A percentile compares a stretch with the other conserved stretches of the same genome.
These are phyloP conservation scores for Tillandsia leiboldiana DNA, from an alignment of 176 grass and related monocot genomes.

Conservation along the genomic window DNA sequence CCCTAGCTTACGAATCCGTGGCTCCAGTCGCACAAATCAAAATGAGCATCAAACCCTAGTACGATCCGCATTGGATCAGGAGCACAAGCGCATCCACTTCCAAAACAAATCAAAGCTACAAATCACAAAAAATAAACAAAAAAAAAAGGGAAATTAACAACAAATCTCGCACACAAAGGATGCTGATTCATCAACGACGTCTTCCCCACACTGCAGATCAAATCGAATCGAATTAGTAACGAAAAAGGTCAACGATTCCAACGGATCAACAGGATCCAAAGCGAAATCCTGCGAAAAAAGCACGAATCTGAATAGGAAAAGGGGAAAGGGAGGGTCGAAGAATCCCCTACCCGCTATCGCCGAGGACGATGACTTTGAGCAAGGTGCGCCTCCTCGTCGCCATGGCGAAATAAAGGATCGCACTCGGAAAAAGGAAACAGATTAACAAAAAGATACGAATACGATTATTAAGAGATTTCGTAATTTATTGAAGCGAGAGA, in stretches of 20 bases:
- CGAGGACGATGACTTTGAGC: constrained; percentile 57
- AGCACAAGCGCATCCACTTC: neutral
- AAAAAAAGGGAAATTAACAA: constrained; percentile 6
- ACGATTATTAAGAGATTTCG: constrained; percentile 3
- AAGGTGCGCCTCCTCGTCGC: constrained; percentile 37
- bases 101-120: neutral
- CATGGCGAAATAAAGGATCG: constrained; percentile 16
- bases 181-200: constrained; percentile 99
- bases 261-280: neutral
- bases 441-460: neutral
- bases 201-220: constrained; percentile 68
- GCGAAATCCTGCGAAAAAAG: neutral
- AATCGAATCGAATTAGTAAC: constrained; percentile 10
- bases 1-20: neutral
- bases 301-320: neutral
- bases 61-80: neutral
- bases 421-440: neutral
- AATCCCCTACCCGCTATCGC: constrained; percentile 32
- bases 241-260: neutral
- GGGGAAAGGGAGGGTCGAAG: neutral
- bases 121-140: neutral
- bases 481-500: constrained; percentile 2
- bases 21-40: too few species aligned
- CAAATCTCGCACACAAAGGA: constrained; percentile 35
- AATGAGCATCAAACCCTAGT: neutral